Percentiles rank a stretch among this genome's conserved stretches.
phyloP scores from a whole-genome alignment of 768 basidiomycete genomes.

The Phaeotremella skinneri region DNA sequence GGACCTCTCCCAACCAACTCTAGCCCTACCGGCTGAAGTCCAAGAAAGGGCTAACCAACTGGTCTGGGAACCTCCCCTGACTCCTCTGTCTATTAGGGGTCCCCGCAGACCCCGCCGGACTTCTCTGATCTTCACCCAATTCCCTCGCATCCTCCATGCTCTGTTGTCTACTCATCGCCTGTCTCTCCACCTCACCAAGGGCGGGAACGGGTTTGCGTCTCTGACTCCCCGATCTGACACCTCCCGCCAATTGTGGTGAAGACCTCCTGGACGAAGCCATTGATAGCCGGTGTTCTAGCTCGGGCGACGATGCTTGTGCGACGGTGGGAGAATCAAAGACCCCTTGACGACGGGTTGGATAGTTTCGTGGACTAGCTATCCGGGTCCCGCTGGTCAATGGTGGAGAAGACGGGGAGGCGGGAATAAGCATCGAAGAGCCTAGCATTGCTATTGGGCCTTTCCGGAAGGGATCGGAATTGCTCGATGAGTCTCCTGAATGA shows the following conservation, averaged over 20 bases:
- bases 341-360: neutral
- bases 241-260: too few relatives aligned
- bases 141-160: conserved; percentile 7
- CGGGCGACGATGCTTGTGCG: neutral
- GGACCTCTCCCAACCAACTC: too few relatives aligned
- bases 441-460: neutral
- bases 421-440: neutral
- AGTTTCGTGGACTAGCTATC: neutral
- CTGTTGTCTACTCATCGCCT: conserved; percentile 19
- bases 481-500: neutral
- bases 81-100: neutral
- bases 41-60: neutral
- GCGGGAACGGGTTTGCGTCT: conserved; percentile 40
- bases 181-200: conserved; percentile 32
- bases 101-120: too few relatives aligned
- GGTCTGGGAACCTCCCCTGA: neutral
- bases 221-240: conserved; percentile 7
- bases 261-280: neutral
- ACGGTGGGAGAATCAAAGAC: neutral
- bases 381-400: neutral
- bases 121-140: neutral
- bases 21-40: neutral
- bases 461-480: neutral
- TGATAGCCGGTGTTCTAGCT: neutral
- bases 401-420: neutral